Percentiles rank a stretch among this genome's conserved stretches.
phyloP scores from a whole-genome alignment of 805 yeast species.

The Candida maris region DNA sequence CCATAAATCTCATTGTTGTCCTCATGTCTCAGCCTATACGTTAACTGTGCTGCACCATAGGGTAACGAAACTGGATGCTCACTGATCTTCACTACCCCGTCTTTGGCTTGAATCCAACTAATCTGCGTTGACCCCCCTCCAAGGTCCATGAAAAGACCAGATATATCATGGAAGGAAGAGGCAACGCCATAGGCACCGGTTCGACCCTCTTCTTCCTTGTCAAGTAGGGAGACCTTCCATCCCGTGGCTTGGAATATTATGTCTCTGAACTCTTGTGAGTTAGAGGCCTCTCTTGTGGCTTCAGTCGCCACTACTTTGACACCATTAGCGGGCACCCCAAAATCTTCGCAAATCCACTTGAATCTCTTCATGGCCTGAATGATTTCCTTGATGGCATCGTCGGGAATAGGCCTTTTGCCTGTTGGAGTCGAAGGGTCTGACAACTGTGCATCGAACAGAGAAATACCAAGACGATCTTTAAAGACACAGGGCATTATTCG shows the following conservation, averaged over 20 bases:
- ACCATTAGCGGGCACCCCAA: constrained; percentile 59
- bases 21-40: constrained; percentile 51
- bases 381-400: constrained; percentile 55
- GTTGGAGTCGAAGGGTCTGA: constrained; percentile 29
- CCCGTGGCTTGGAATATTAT: constrained; percentile 57
- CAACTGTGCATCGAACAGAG: constrained; percentile 60
- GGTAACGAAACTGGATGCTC: constrained; percentile 61
- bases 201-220: constrained; percentile 62
- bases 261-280: constrained; percentile 54
- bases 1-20: constrained; percentile 44
- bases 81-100: constrained; percentile 54
- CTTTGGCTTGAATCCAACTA: constrained; percentile 60
- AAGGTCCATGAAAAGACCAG: constrained; percentile 68
- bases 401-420: constrained; percentile 50
- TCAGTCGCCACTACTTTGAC: constrained; percentile 72
- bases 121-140: constrained; percentile 71
- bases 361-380: constrained; percentile 64
- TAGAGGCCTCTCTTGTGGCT: constrained; percentile 67
- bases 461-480: constrained; percentile 69
- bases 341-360: constrained; percentile 65
- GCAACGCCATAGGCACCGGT: constrained; percentile 74
- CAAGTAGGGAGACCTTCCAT: constrained; percentile 60
- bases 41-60: constrained; percentile 69
- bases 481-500: constrained; percentile 75
- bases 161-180: constrained; percentile 61